These are phyloP conservation scores for Glycine latifolia DNA, from an alignment of 306 rosid species.

Conservation along the genomic window DNA sequence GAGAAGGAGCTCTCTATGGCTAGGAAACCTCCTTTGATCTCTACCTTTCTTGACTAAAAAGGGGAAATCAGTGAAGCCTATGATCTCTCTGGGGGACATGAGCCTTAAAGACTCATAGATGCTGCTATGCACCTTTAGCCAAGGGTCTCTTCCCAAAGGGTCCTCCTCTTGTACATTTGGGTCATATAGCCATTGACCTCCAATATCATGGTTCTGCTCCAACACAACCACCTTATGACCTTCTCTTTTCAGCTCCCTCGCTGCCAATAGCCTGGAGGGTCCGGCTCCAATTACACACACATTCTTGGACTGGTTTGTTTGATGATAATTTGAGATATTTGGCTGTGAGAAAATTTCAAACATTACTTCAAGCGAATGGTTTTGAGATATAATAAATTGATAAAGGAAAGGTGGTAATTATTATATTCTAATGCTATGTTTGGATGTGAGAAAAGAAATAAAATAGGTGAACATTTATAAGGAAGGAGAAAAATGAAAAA, in stretches of 20 bases:
- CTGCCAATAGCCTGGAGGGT: constrained; percentile 73
- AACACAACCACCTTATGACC: constrained; percentile 69
- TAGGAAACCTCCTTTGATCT: constrained; percentile 75
- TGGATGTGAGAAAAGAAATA: too few species aligned
- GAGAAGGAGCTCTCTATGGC: constrained; percentile 64
- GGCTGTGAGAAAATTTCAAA: too few species aligned
- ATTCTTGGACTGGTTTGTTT: constrained; percentile 44
- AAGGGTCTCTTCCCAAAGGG: constrained; percentile 61
- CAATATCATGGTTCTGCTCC: constrained; percentile 76
- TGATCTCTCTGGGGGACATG: constrained; percentile 69
- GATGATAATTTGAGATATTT: too few species aligned
- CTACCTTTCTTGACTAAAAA: constrained; percentile 66
- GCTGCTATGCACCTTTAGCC: constrained; percentile 67
- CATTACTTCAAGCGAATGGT: too few species aligned
- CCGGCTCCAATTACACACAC: constrained; percentile 88
- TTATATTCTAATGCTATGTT: too few species aligned
- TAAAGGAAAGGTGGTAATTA: too few species aligned
- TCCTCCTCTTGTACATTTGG: constrained; percentile 66
- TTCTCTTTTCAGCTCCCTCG: constrained; percentile 76
- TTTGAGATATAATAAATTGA: too few species aligned
- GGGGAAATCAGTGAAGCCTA: constrained; percentile 81
- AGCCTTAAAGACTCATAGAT: constrained; percentile 70
- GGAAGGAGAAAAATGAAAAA: too few species aligned
- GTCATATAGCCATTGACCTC: constrained; percentile 86
- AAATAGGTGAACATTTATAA: too few species aligned